A percentile compares a stretch with the other conserved stretches of the same genome.
phyloP scores from a whole-genome alignment of 2,329 filamentous ascomycete genomes.

The Alternaria angustiovoidea region DNA sequence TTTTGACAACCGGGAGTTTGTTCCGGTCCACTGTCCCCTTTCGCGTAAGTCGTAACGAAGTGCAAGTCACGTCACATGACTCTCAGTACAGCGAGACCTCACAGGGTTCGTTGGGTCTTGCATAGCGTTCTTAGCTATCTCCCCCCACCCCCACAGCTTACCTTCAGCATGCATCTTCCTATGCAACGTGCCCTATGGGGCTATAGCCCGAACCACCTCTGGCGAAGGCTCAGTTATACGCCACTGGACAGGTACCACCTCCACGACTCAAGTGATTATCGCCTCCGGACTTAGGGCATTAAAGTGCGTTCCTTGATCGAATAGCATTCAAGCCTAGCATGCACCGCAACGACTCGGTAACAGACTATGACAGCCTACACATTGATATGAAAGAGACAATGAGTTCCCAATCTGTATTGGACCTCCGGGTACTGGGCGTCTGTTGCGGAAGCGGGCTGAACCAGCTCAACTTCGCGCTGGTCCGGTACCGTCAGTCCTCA shows the following conservation, averaged over 20 bases:
- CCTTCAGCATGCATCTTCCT: not conserved
- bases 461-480: constrained; percentile 67
- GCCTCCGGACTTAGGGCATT: not conserved
- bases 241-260: not conserved
- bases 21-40: constrained; percentile 9
- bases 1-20: constrained; percentile 3
- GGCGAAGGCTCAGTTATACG: not conserved
- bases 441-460: constrained; percentile 64
- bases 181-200: not conserved
- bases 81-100: not conserved
- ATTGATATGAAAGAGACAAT: not conserved
- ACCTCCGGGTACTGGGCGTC: constrained; percentile 64
- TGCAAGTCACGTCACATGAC: not conserved
- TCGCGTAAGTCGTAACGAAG: constrained; percentile 19
- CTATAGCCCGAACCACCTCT: not conserved
- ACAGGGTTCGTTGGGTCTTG: not conserved
- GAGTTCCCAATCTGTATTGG: constrained; percentile 41
- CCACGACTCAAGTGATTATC: not conserved
- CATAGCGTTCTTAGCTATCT: not conserved
- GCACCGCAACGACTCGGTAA: constrained; percentile 26
- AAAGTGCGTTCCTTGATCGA: not conserved
- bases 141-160: not conserved
- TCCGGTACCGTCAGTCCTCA: constrained; percentile 63
- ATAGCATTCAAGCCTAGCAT: constrained; percentile 6
- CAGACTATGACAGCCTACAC: constrained; percentile 5